Percentiles rank a stretch among this genome's conserved stretches.
Conservation (phyloP, 2,329 filamentous ascomycete species). For the Graphium sp. region DNA sequence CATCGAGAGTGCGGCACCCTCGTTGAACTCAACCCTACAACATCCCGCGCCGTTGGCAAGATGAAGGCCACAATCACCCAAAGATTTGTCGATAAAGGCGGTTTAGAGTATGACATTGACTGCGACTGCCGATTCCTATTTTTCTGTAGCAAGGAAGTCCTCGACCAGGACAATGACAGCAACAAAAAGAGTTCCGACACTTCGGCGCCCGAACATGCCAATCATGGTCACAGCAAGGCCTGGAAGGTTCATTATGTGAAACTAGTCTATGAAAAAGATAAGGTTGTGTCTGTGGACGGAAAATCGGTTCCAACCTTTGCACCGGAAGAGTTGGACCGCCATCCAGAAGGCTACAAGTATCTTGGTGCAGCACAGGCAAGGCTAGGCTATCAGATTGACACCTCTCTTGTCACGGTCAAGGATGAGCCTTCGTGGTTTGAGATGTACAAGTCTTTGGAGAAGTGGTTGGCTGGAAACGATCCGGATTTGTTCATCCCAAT, state of each 20-base stretch:
- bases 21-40: slow-evolving; percentile 21
- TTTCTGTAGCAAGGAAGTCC: slow-evolving; percentile 19
- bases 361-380: slow-evolving; percentile 26
- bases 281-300: slow-evolving; percentile 26
- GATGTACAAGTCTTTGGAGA: slow-evolving; percentile 24
- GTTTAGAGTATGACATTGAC: slow-evolving; percentile 25
- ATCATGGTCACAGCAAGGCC: too few relatives aligned
- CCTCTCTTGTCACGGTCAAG: slow-evolving; percentile 19
- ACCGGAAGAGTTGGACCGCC: slow-evolving; percentile 17
- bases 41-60: slow-evolving; percentile 27
- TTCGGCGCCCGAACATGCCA: background rate
- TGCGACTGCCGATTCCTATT: slow-evolving; percentile 32
- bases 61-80: slow-evolving; percentile 38
- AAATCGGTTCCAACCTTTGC: slow-evolving; percentile 18
- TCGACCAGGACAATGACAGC: too few relatives aligned
- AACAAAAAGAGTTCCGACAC: background rate
- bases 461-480: slow-evolving; percentile 17
- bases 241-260: slow-evolving; percentile 28
- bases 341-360: slow-evolving; percentile 26
- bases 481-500: slow-evolving; percentile 1
- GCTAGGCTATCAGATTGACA: slow-evolving; percentile 24
- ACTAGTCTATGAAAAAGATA: slow-evolving; percentile 32
- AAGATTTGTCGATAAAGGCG: slow-evolving; percentile 16
- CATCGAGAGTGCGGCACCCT: slow-evolving; percentile 33
- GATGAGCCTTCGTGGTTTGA: slow-evolving; percentile 15